Evolutionary conservation across 352 stramenopile species (phyloP), one percentile per base, ranked within the genome.

Genomic region (Pythium oligandrum): DNA sequence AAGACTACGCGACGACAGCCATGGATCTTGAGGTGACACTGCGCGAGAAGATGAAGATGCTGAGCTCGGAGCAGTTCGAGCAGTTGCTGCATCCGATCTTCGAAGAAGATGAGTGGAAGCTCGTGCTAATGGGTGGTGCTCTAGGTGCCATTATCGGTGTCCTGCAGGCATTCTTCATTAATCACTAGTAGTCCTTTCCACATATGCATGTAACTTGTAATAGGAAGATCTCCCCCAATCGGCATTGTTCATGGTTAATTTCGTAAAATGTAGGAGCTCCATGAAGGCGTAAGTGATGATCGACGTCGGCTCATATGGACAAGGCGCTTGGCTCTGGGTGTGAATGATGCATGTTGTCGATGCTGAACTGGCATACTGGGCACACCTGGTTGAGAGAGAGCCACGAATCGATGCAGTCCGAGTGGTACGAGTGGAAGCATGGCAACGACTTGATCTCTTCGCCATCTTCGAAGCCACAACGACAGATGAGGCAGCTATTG

Each of bases 81-180:
- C 77, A 95, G 44, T 68, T 99, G 26, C 69, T 99, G 56, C 96
- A 99, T 62, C 96, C 96, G 8, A 96, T 98, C 12, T 99, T 99
- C 71, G 86, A 99, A 68, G 96, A 99, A 62, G 96, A 99, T 65
- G 96, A 99, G 81, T 97, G 97, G 75, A 98, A 98, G 57, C 76
- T 99, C 3, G 98, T 99, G 66, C 67, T 98, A 47, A 96, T 98
- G 66, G 96, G 96, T 42, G 96, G 94, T 26, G 80, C 93, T 17
- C 77, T 99, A 6, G 96, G 96, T 40, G 68, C 96, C 37, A 56
- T 83, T 10, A 96, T 97, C 47, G 96, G 95, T 39, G 61, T 96
- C 57, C 51, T 96, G n/a, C 95, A 98, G 66, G 78, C 87, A n/a
- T 88, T 93, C 58, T 70, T 91, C 33, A 90, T 95, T 67, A 87